phyloP scores from a whole-genome alignment of 257 asterid genomes.

The Verbascum thapsus region DNA sequence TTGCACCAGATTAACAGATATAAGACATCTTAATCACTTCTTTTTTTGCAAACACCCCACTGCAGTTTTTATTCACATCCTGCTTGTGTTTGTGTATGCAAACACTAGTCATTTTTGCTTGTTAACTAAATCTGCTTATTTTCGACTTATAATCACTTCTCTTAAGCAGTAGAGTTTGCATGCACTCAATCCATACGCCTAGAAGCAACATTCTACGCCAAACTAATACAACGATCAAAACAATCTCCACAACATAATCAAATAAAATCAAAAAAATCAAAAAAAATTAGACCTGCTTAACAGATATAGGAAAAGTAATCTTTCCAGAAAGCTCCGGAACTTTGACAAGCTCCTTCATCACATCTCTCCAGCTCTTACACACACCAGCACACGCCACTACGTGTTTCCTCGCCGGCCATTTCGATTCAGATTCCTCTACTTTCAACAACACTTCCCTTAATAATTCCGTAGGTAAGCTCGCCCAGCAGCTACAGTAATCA shows the following conservation, averaged over 20 bases:
- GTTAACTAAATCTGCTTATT: too few species aligned
- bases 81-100: too few species aligned
- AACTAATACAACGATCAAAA: slow-evolving; percentile 1
- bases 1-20: too few species aligned
- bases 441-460: slow-evolving; percentile 69
- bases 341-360: slow-evolving; percentile 71
- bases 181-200: too few species aligned
- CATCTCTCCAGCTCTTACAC: slow-evolving; percentile 84
- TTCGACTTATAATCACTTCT: too few species aligned
- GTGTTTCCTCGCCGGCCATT: slow-evolving; percentile 77
- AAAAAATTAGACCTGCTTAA: slow-evolving; percentile 65
- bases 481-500: slow-evolving; percentile 58
- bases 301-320: slow-evolving; percentile 76
- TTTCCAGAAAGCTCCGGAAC: slow-evolving; percentile 74
- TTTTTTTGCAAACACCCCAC: too few species aligned
- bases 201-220: too few species aligned
- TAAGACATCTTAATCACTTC: too few species aligned
- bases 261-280: not conserved
- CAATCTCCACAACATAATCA: not conserved
- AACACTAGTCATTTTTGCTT: too few species aligned
- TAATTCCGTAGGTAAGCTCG: slow-evolving; percentile 72
- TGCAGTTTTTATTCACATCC: too few species aligned
- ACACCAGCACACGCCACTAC: slow-evolving; percentile 94
- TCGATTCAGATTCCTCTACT: slow-evolving; percentile 64
- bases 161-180: too few species aligned